These are phyloP conservation scores for Leishmania arabica DNA, from an alignment of 208 protist genomes.

Conservation along the genomic window DNA sequence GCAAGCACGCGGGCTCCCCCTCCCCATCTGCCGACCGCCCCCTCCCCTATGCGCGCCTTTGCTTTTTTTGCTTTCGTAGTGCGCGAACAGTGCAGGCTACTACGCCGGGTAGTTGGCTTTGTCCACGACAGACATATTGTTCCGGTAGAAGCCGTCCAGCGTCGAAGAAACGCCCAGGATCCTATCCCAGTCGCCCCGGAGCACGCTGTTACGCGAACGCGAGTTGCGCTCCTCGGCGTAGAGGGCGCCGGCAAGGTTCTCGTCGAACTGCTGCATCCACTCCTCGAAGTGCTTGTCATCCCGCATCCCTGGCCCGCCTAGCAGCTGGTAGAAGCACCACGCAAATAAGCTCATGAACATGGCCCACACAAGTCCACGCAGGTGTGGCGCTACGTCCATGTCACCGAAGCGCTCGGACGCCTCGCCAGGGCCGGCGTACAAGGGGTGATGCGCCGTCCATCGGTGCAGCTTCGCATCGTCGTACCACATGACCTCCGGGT, in stretches of 20 bases:
- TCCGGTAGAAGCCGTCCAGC: conserved; percentile 56
- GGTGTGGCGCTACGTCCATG: conserved; percentile 82
- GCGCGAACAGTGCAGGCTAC: neutral
- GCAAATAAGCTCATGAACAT: conserved; percentile 38
- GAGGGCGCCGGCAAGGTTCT: conserved; percentile 67
- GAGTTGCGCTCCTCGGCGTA: conserved; percentile 86
- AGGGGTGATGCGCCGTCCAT: conserved; percentile 82
- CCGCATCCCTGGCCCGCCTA: conserved; percentile 40
- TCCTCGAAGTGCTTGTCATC: conserved; percentile 70
- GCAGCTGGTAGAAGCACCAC: conserved; percentile 57
- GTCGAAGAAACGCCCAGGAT: conserved; percentile 58
- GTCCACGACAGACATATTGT: conserved; percentile 46
- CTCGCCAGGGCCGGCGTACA: conserved; percentile 81
- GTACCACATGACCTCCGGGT: conserved; percentile 92
- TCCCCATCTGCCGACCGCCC: neutral
- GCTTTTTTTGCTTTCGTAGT: neutral
- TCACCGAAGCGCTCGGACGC: conserved; percentile 84
- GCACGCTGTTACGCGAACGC: conserved; percentile 54
- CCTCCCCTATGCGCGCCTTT: neutral
- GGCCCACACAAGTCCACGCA: conserved; percentile 43
- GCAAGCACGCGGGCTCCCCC: neutral
- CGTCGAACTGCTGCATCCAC: conserved; percentile 68
- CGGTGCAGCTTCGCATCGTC: conserved; percentile 91
- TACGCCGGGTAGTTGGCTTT: conserved; percentile 33
- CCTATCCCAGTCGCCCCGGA: conserved; percentile 79